These are phyloP conservation scores for Rhizopus microsporus DNA, from an alignment of 371 early-diverging fungal species.

Conservation along the genomic window DNA sequence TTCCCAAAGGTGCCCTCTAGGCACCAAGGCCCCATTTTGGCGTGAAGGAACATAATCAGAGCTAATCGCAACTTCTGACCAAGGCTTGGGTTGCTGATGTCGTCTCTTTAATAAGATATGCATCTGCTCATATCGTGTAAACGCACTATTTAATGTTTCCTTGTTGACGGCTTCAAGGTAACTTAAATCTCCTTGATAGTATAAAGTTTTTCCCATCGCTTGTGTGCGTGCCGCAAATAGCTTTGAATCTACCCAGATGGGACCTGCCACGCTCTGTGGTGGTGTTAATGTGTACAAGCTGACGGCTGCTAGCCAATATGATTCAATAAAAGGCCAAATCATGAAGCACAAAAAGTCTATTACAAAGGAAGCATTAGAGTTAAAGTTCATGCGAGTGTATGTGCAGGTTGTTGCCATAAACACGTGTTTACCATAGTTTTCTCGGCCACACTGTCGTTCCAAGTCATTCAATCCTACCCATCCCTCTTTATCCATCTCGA, in stretches of 20 bases:
- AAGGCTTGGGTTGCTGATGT: conserved; percentile 47
- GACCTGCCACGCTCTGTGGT: conserved; percentile 19
- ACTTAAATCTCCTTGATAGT: conserved; percentile 78
- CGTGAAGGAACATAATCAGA: conserved; percentile 60
- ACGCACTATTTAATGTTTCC: conserved; percentile 81
- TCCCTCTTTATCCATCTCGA: conserved; percentile 55
- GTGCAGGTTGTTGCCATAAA: too few relatives aligned
- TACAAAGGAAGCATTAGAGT: not conserved
- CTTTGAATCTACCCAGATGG: conserved; percentile 71
- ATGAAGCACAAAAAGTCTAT: conserved; percentile 85
- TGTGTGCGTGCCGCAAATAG: conserved; percentile 72
- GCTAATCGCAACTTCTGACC: conserved; percentile 54
- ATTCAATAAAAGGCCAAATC: conserved; percentile 90
- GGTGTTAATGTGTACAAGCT: conserved; percentile 64
- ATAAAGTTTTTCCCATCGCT: conserved; percentile 79
- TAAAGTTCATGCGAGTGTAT: too few relatives aligned
- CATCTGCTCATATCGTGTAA: conserved; percentile 68
- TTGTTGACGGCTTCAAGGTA: conserved; percentile 87
- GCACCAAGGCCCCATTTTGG: conserved; percentile 52
- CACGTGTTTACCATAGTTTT: conserved; percentile 69
- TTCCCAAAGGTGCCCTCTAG: conserved; percentile 76
- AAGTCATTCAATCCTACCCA: conserved; percentile 60
- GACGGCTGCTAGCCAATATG: conserved; percentile 82
- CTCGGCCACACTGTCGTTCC: conserved; percentile 78
- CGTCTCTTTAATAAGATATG: conserved; percentile 63